These are phyloP conservation scores for Pyrenochaeta sp. DNA, from an alignment of 2,329 filamentous ascomycete species.

Conservation along the genomic window DNA sequence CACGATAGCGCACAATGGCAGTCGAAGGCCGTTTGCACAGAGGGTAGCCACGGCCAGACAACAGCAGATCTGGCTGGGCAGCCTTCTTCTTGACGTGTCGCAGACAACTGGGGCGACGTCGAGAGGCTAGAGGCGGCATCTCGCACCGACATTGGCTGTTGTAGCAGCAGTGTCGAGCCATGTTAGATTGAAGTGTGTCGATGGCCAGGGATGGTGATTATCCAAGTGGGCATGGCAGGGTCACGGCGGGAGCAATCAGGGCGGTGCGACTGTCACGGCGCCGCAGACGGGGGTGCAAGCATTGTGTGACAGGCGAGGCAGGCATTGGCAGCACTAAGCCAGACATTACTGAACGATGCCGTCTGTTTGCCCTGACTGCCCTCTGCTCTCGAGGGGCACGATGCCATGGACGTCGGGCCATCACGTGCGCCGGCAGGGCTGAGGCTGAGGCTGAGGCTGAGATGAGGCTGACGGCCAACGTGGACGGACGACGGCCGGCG, in stretches of 20 bases:
- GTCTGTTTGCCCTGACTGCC: too few species aligned
- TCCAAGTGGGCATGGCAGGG: conserved; percentile 11
- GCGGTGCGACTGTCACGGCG: conserved; percentile 7
- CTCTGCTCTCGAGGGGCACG: too few species aligned
- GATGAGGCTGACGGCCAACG: too few species aligned
- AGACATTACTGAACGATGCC: too few species aligned
- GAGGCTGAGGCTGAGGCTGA: not conserved
- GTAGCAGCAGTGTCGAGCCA: conserved; percentile 31
- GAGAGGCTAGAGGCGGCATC: conserved; percentile 16
- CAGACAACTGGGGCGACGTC: conserved; percentile 16
- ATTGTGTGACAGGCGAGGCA: not conserved
- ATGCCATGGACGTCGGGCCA: too few species aligned
- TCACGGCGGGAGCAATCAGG: conserved; percentile 8
- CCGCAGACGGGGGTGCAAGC: not conserved
- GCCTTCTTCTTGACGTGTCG: conserved; percentile 24
- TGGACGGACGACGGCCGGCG: too few species aligned
- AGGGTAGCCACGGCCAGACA: conserved; percentile 10
- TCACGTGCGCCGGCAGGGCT: not conserved
- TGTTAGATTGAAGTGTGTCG: conserved; percentile 18
- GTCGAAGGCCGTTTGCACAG: conserved; percentile 3
- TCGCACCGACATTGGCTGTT: conserved; percentile 22
- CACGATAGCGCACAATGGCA: conserved; percentile 1
- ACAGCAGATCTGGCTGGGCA: conserved; percentile 12
- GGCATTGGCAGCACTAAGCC: not conserved
- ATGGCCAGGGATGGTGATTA: conserved; percentile 10